Percentiles rank a stretch among this genome's conserved stretches.
These are phyloP conservation scores for Exophiala sp. DNA, from an alignment of 2,329 filamentous ascomycete genomes.

Conservation along the genomic window DNA sequence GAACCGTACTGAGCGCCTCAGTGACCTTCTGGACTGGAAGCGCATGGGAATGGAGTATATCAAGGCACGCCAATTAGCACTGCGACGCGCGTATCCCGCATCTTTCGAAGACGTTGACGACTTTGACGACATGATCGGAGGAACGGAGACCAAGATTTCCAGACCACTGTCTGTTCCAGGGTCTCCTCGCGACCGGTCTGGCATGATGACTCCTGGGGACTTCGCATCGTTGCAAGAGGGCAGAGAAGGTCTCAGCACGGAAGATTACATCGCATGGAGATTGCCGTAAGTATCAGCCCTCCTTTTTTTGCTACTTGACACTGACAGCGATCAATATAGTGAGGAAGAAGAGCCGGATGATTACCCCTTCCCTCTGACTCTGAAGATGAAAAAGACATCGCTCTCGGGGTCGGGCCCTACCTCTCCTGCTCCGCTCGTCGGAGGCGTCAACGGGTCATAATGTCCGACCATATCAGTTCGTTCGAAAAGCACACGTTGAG, in stretches of 20 bases:
- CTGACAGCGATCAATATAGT: constrained; percentile 42
- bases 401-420: constrained; percentile 30
- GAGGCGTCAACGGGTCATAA: constrained; percentile 16
- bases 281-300: constrained; percentile 67
- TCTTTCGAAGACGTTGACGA: constrained; percentile 73
- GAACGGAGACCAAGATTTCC: constrained; percentile 90
- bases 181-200: constrained; percentile 79
- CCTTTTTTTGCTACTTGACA: neutral
- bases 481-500: neutral
- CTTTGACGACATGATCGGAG: constrained; percentile 84
- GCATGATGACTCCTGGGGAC: constrained; percentile 99
- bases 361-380: constrained; percentile 64
- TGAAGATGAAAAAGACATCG: constrained; percentile 45
- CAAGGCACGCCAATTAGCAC: constrained; percentile 87
- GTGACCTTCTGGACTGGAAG: constrained; percentile 97
- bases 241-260: constrained; percentile 83
- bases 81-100: constrained; percentile 82
- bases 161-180: constrained; percentile 90
- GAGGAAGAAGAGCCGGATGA: constrained; percentile 89
- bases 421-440: constrained; percentile 29
- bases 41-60: constrained; percentile 99
- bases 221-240: constrained; percentile 95
- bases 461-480: neutral
- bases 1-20: constrained; percentile 90
- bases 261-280: constrained; percentile 98